Evolutionary conservation across 805 yeast species (phyloP).

Genomic region (Clavispora asparagi): DNA sequence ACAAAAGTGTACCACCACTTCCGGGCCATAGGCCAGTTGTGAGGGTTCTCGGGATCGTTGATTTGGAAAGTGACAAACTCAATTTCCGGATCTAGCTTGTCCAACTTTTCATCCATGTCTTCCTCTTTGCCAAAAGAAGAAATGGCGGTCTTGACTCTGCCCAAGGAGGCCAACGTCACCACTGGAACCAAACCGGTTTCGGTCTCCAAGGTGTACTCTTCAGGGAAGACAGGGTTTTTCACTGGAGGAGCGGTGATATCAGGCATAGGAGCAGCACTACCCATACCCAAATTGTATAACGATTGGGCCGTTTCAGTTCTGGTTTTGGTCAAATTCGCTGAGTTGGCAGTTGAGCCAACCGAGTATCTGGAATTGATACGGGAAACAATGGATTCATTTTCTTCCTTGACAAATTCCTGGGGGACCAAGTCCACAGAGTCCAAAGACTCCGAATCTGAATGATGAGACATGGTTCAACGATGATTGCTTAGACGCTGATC

Average conservation of each 20-base stretch:
- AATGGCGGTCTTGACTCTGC: constrained; percentile 38
- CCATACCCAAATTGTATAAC: constrained; percentile 56
- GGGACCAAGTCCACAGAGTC: constrained; percentile 8
- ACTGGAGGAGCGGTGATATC: constrained; percentile 45
- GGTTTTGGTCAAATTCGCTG: constrained; percentile 15
- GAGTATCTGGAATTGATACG: constrained; percentile 1
- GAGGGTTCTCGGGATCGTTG: constrained; percentile 86
- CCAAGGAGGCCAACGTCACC: constrained; percentile 60
- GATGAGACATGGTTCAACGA: neutral
- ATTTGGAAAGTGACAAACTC: constrained; percentile 80
- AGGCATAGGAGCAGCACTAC: constrained; percentile 47
- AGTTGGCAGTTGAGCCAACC: neutral
- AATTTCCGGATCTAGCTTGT: constrained; percentile 54
- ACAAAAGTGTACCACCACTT: constrained; percentile 67
- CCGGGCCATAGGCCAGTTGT: constrained; percentile 61
- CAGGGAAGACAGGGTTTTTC: constrained; percentile 77
- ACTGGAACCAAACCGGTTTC: constrained; percentile 84
- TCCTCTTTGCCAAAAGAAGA: constrained; percentile 16
- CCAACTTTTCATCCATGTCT: constrained; percentile 12
- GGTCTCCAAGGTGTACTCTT: constrained; percentile 86
- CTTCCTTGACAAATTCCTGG: constrained; percentile 5
- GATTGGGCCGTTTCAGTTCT: constrained; percentile 75
- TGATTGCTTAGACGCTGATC: neutral
- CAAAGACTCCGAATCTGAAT: constrained; percentile 4
- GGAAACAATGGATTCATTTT: neutral